Base-by-base conservation (phyloP, 192 early-diverging fungal genomes). In the Spizellomyces punctatus region DNA sequence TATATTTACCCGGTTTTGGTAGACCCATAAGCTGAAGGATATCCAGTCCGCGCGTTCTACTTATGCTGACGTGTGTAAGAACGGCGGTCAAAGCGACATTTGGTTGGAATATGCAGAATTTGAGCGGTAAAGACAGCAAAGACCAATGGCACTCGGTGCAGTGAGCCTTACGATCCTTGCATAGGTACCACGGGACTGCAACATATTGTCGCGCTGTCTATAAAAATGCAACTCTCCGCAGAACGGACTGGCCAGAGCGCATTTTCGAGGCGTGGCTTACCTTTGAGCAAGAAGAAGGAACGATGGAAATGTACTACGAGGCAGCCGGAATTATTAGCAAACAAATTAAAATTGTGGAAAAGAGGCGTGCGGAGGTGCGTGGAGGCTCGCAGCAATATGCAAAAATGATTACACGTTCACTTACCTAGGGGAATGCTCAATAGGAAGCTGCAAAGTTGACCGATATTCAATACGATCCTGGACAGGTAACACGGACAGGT, bases 221-320 rank as follows among this genome's bases (percentile, higher is more conserved):
- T 66, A 71, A 67, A 42, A 47, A 67, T n/a, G 71, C 71, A 12
- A 46, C 55, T 19, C 54, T n/a, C 8, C 12, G 62, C 41, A 68
- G 49, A 42, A 42, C 59, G 5, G 76, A 79, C 70, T 79, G 66
- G 62, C 73, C 79, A 44, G 76, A 78, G 70, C 36, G 58, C 6
- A 52, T 81, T 7, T 78, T 78, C 49, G 48, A 75, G n/a, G 64
- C 69, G 8, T 81, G 72, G 72, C 66, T 81, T 42, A 6, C 65
- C 8, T 79, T 78, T 60, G 79, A 81, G 56, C 16, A 48, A 12
- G 68, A 77, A 41, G 10, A 60, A 9, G 75, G 79, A 12, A 9
- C 19, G 14, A 48, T 77, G 3, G 58, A 64, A 41, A 27, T 9
- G 9, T 73, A 64, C 44, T 80, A 77, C 50, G 58, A 75, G 12